Evolutionary conservation across 805 yeast species (phyloP).

Genomic region (Myxozyma sirexii): DNA sequence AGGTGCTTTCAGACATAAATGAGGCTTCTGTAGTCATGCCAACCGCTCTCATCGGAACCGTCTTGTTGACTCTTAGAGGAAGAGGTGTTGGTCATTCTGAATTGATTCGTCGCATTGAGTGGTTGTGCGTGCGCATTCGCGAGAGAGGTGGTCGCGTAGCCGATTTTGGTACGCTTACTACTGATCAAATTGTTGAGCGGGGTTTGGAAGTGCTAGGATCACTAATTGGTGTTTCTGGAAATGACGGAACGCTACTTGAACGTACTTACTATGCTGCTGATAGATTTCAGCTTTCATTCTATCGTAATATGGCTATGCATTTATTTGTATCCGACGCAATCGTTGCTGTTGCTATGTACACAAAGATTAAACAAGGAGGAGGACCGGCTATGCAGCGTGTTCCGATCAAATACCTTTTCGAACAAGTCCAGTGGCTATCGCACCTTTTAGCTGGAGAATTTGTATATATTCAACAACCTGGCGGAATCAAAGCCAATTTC

Average conservation of each 20-base stretch:
- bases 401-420: constrained; percentile 38
- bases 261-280: constrained; percentile 49
- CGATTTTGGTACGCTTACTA: constrained; percentile 40
- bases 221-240: constrained; percentile 39
- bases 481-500: constrained; percentile 44
- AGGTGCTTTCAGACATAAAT: constrained; percentile 56
- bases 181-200: constrained; percentile 44
- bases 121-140: constrained; percentile 44
- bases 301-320: constrained; percentile 60
- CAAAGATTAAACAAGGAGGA: constrained; percentile 39
- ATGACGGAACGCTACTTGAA: constrained; percentile 42
- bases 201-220: constrained; percentile 48
- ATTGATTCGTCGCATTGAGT: constrained; percentile 42
- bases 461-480: constrained; percentile 42
- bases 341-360: constrained; percentile 48
- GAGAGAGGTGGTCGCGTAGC: constrained; percentile 47
- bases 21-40: constrained; percentile 55
- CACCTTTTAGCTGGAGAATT: constrained; percentile 46
- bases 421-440: constrained; percentile 44
- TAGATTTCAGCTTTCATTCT: constrained; percentile 58
- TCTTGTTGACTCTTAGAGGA: constrained; percentile 46
- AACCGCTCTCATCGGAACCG: constrained; percentile 55
- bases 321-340: constrained; percentile 56
- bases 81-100: constrained; percentile 45
- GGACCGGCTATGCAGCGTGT: constrained; percentile 35